A percentile compares a stretch with the other conserved stretches of the same genome.
Conservation (phyloP, 2,329 filamentous ascomycete genomes). For the Dothistroma septosporum region DNA sequence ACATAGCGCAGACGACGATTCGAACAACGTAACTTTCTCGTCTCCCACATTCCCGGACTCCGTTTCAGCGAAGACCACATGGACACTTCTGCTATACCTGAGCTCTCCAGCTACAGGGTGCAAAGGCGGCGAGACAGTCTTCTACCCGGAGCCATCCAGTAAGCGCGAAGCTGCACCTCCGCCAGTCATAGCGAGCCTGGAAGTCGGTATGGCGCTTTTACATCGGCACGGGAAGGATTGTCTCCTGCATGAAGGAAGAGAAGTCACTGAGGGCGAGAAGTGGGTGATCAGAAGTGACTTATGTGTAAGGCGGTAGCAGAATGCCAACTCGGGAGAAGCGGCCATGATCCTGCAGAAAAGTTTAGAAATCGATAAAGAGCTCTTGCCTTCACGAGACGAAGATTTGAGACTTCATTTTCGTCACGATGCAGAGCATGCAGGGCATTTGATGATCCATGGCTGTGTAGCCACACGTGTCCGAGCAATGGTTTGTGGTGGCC, state of each 20-base stretch:
- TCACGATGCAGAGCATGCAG: too few relatives aligned
- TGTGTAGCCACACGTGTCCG: too few relatives aligned
- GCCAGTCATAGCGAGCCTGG: conserved; percentile 67
- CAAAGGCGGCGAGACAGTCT: conserved; percentile 82
- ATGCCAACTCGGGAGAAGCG: too few relatives aligned
- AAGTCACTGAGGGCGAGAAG: conserved; percentile 78
- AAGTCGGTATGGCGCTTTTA: conserved; percentile 79
- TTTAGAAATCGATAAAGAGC: too few relatives aligned
- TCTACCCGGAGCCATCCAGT: conserved; percentile 64
- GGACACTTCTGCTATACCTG: conserved; percentile 86
- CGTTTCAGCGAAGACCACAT: conserved; percentile 67
- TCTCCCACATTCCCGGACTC: conserved; percentile 40
- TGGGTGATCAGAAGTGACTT: conserved; percentile 87
- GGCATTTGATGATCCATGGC: too few relatives aligned
- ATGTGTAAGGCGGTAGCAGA: conserved; percentile 54
- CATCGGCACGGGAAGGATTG: conserved; percentile 89
- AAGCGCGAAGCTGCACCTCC: conserved; percentile 37
- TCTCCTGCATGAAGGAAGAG: conserved; percentile 79
- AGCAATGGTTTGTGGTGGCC: too few relatives aligned
- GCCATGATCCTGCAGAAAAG: not conserved
- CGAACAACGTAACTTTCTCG: conserved; percentile 64
- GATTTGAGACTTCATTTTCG: too few relatives aligned
- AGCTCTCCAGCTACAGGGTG: conserved; percentile 72
- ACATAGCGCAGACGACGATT: conserved; percentile 69
- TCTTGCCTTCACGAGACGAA: too few relatives aligned